Conservation (phyloP, 352 stramenopile genomes). For the Pythium periplocum region DNA sequence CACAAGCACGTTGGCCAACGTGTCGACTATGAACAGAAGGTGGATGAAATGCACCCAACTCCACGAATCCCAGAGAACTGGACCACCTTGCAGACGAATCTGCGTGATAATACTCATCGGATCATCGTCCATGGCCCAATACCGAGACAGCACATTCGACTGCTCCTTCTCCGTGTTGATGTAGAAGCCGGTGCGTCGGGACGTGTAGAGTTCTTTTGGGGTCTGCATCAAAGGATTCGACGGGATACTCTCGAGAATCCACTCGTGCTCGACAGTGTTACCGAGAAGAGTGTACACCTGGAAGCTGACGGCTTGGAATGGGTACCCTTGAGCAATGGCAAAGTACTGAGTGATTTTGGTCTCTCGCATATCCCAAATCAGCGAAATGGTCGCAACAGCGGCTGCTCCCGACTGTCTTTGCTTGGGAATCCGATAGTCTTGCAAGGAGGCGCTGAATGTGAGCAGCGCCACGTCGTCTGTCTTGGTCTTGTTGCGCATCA, state of each 20-base stretch:
- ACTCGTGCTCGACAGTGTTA: constrained; percentile 1
- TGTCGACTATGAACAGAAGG: constrained; percentile 33
- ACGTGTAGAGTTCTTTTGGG: constrained; percentile 18
- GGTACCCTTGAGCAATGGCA: constrained; percentile 20
- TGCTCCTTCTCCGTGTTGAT: constrained; percentile 22
- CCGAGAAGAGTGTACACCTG: constrained; percentile 4
- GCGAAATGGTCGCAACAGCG: constrained; percentile 1
- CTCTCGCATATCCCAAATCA: constrained; percentile 13
- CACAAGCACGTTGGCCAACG: constrained; percentile 30
- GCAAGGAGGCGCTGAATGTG: constrained; percentile 12
- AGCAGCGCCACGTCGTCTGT: constrained; percentile 12
- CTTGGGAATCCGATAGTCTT: constrained; percentile 17
- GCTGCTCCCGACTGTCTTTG: constrained; percentile 7
- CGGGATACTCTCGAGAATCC: constrained; percentile 10
- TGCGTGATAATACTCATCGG: constrained; percentile 12
- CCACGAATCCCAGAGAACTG: constrained; percentile 37
- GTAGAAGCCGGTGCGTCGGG: constrained; percentile 31
- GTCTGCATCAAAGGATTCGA: neutral
- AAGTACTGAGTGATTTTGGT: constrained; percentile 7
- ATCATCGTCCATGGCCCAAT: constrained; percentile 19
- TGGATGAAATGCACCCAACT: constrained; percentile 48
- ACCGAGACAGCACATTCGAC: constrained; percentile 27
- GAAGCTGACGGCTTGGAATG: constrained; percentile 13
- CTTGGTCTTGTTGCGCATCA: constrained; percentile 23
- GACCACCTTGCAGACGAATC: constrained; percentile 21